Base-by-base conservation (phyloP, 148 eudicot species). In the Fagopyrum tataricum region DNA sequence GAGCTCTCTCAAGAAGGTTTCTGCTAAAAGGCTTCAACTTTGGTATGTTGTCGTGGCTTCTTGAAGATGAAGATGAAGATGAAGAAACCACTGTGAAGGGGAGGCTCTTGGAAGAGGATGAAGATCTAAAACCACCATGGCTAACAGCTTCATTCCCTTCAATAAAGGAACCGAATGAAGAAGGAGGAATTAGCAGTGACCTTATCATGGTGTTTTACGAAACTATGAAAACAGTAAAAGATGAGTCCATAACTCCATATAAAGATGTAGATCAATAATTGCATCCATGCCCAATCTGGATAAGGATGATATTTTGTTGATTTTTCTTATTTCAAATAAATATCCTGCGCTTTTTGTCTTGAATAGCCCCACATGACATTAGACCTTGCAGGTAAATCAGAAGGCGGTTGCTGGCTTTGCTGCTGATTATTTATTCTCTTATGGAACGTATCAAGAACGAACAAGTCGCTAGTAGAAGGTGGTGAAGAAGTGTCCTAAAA, bases 21-120 rank as follows among this genome's bases (percentile, higher is more conserved):
- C 94, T 77, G 85, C 86, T 90, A 52, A 90, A 93, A 44, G 94
- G 90, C 70, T 88, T 86, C n/a, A 86, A 77, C 79, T 92, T 92
- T 2, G 96, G 98, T 55, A 90, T 82, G 15, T 78, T 72, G 4
- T 49, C 70, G 59, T 78, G 67, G 66, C 47, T 80, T 68, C 82
- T 71, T 7, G 83, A 79, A 67, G 88, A 85, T 18, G 82, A 88
- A 43, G 79, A 66, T 7, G 79, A 44, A 40, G 47, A n/a, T 31
- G 37, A 71, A 41, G 72, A 71, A 24, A 52, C 21, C 53, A 70
- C 49, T 6, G 66, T 56, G 37, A 31, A 31, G 26, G 14, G 0
- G 10, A 79, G 20, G 18, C 6, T 71, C 9, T 66, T 77, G 9
- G 78, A 72, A 18, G 78, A n/a, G n/a, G n/a, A 42, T 20, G 72